phyloP scores from a whole-genome alignment of 345 rosid genomes.

The Populus alba region DNA sequence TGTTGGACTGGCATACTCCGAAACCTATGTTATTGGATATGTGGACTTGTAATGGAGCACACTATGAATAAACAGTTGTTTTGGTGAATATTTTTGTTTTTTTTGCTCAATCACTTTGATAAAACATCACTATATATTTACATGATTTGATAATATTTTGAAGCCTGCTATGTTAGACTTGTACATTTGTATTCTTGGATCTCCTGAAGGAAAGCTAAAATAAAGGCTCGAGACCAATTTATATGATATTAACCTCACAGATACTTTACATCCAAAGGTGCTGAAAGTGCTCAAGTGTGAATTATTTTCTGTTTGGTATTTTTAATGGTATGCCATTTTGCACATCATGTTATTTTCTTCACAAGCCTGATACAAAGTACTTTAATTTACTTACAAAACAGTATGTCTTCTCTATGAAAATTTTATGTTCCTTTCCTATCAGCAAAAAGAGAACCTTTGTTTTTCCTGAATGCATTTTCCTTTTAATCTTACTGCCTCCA shows the following conservation, averaged over 20 bases:
- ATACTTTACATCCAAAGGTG: not conserved
- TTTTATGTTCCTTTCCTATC: not conserved
- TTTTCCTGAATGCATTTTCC: not conserved
- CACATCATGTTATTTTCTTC: not conserved
- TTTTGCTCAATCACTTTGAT: not conserved
- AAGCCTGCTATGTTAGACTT: not conserved
- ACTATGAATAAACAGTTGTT: not conserved
- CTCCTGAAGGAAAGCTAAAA: not conserved
- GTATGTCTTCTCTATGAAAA: not conserved
- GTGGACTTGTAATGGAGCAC: not conserved
- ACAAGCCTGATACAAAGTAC: not conserved
- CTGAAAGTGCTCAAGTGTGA: not conserved
- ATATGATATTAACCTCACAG: not conserved
- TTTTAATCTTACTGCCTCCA: slow-evolving; percentile 23
- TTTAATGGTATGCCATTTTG: not conserved
- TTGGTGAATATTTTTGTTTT: not conserved
- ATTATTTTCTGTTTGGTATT: not conserved
- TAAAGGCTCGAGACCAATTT: not conserved
- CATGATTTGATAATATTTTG: not conserved
- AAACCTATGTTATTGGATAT: not conserved
- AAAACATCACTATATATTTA: not conserved
- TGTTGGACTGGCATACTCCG: not conserved
- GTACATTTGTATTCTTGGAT: not conserved
- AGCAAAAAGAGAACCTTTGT: not conserved
- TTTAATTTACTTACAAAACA: not conserved